Evolutionary conservation across 176 grass and related monocot genomes (phyloP), one percentile per base, ranked within the genome.

Genomic region (Guadua angustifolia): DNA sequence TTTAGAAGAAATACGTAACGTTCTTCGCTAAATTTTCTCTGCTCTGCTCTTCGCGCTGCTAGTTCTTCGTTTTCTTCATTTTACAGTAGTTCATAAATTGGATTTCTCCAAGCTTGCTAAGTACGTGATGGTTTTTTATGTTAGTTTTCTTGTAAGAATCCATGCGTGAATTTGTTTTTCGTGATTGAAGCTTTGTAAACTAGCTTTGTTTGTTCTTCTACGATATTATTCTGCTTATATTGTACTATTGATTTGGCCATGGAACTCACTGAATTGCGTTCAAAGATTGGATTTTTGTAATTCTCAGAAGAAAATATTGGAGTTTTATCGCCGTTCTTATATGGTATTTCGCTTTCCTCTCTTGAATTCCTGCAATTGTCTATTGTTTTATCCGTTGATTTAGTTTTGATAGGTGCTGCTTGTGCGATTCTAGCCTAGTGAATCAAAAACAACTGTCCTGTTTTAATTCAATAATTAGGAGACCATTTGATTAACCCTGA

Each of bases 11-110:
- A 44, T 5, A 15, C 14, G 62, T 78, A 90, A 79, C 80, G 60
- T 24, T 11, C 69, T 44, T 49, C 43, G 69, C 80, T 81, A 40
- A 60, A 71, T 85, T 76, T 59, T 33, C 35, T 64, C 82, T 10
- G 83, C 57, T 51, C 21, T 46, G 52, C 8, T 52, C 18, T 45
- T 53, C 63, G 21, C 39, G 70, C 79, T 58, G 1, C 56, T 81
- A 56, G n/a, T 61, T 81, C 46, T 61, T 83, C 74, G 42, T 61
- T 73, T 38, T 52, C 24, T 57, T 73, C 56, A 4, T n/a, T 77
- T 69, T 64, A 24, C 49, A 9, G 75, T 38, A n/a, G 47, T 58
- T 46, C 21, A 46, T 42, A 59, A 35, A 87, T 61, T 38, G 60
- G 51, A 66, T 50, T 47, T 14, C 26, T 51, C 39, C 32, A 3